Evolutionary conservation across 2,329 filamentous ascomycete genomes (phyloP), one percentile per base, ranked within the genome.

Genomic region (Hirsutella rhossiliensis): DNA sequence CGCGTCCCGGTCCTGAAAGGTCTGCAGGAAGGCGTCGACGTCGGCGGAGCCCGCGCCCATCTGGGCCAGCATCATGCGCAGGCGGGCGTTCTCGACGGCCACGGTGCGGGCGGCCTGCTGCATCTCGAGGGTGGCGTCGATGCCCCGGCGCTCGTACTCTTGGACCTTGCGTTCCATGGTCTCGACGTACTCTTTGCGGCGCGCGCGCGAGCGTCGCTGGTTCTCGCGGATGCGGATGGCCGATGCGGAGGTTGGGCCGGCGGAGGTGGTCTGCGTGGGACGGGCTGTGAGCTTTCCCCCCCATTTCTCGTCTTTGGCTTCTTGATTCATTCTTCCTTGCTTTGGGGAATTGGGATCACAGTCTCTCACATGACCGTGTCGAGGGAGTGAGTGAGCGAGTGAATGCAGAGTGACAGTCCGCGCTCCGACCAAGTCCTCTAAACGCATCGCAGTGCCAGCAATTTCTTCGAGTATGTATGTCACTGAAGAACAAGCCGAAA

Each of bases 151-250:
- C 58, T 76, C 70, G 53, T 68, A 70, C 27, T 69, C 67, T 18
- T 62, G 62, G 30, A 77, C 48, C 38, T 64, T 64, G 19, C 53
- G 58, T 52, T 73, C 69, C 47, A 78, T 60, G 13, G 62, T 62
- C 42, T 68, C 64, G 45, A 76, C 58, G 46, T 71, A 69, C 48
- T 73, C 71, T 47, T 68, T 69, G 29, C 65, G 68, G 32, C 73
- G 70, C 27, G 68, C 71, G 31, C 74, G 66, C 15, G 68, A 73
- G 31, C 68, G 69, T 40, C 72, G 69, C 58, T 77, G 73, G 54
- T 73, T 76, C 48, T 74, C 66, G 49, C 71, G 66, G 50, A 68
- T 67, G 45, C 65, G 65, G 43, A 62, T 47, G 43, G 59, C 60
- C 40, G 61, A 59, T 41, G 60, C 56, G 44, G 58, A 60, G 29